These are phyloP conservation scores for Vicia sativa DNA, from an alignment of 306 rosid genomes.

Conservation along the genomic window DNA sequence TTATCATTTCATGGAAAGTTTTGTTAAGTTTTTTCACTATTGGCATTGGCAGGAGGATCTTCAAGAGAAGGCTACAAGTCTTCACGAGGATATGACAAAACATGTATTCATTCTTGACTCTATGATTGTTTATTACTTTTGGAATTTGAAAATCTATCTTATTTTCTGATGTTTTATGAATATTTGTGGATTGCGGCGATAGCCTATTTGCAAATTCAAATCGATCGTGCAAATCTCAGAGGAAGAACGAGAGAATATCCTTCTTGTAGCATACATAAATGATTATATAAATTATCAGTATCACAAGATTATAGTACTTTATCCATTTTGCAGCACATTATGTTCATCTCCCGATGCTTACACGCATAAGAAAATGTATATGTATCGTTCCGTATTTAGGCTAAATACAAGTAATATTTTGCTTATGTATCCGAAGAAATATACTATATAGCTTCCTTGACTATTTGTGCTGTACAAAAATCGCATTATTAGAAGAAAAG, in stretches of 20 bases:
- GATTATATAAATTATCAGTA: conserved; percentile 22
- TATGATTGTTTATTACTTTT: not conserved
- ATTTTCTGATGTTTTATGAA: too few species aligned
- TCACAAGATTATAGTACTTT: not conserved
- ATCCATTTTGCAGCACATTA: not conserved
- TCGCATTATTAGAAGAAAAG: conserved; percentile 37
- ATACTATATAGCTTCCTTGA: conserved; percentile 35
- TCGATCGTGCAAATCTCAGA: conserved; percentile 42
- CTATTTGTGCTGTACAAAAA: conserved; percentile 40
- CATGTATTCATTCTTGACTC: conserved; percentile 50
- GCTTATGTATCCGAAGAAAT: not conserved
- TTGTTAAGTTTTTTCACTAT: not conserved
- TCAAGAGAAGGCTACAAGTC: conserved; percentile 60
- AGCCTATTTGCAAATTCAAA: conserved; percentile 33
- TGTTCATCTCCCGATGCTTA: not conserved
- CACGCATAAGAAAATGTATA: too few species aligned
- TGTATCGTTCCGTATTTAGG: too few species aligned
- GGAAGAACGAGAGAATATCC: conserved; percentile 48
- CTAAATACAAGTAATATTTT: too few species aligned
- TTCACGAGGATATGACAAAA: conserved; percentile 67
- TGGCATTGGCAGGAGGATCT: conserved; percentile 60
- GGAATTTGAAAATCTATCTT: too few species aligned
- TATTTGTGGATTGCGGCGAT: conserved; percentile 38
- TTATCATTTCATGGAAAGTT: not conserved
- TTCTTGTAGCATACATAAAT: conserved; percentile 20